Conservation (phyloP, 805 yeast genomes). For the Ogataea pini region DNA sequence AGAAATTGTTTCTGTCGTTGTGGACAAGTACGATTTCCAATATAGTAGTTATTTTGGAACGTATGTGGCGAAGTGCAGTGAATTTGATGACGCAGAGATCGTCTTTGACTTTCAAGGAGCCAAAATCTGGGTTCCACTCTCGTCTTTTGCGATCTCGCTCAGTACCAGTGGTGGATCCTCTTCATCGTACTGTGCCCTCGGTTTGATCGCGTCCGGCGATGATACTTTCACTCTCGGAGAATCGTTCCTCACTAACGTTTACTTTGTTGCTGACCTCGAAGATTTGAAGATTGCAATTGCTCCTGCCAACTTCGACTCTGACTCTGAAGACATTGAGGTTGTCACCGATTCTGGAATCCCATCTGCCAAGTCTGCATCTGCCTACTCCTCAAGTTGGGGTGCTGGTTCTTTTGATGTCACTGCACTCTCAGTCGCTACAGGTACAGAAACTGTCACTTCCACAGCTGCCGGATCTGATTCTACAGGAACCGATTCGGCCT, state of each 20-base stretch:
- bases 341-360: constrained; percentile 48
- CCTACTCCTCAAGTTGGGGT: constrained; percentile 46
- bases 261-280: constrained; percentile 57
- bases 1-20: constrained; percentile 28
- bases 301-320: constrained; percentile 41
- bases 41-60: constrained; percentile 44
- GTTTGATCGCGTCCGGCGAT: constrained; percentile 38
- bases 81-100: constrained; percentile 31
- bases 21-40: constrained; percentile 39
- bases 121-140: constrained; percentile 51
- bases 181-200: constrained; percentile 45
- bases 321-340: constrained; percentile 44
- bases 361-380: constrained; percentile 49
- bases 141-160: constrained; percentile 25
- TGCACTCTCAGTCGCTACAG: constrained; percentile 5
- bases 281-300: constrained; percentile 46
- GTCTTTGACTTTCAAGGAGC: constrained; percentile 60
- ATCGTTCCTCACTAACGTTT: constrained; percentile 51
- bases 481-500: constrained; percentile 4
- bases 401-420: constrained; percentile 7
- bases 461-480: constrained; percentile 2
- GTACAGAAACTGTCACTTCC: constrained; percentile 7
- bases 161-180: constrained; percentile 19
- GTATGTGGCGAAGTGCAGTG: constrained; percentile 48
- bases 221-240: constrained; percentile 51